These are phyloP conservation scores for Vicia sativa DNA, from an alignment of 306 rosid genomes.

Conservation along the genomic window DNA sequence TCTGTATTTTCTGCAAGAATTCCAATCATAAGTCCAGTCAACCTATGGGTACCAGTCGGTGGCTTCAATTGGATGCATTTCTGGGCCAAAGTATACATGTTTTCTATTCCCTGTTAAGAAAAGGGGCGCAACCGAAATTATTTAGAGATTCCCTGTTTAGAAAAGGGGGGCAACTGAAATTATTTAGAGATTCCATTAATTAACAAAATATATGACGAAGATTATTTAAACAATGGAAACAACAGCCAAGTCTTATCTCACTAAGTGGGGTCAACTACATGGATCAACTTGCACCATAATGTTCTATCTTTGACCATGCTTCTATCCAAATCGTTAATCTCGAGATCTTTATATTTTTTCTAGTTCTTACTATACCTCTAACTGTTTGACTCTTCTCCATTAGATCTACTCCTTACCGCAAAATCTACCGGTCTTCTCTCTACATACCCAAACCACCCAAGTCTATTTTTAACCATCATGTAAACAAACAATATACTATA, in stretches of 20 bases:
- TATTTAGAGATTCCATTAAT: slow-evolving; percentile 33
- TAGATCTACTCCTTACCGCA: too few species aligned
- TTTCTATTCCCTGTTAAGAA: slow-evolving; percentile 77
- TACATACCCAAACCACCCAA: too few species aligned
- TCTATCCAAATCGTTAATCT: too few species aligned
- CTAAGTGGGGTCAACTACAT: too few species aligned
- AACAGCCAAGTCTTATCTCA: too few species aligned
- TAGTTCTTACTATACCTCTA: too few species aligned
- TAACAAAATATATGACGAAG: slow-evolving; percentile 17
- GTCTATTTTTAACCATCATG: too few species aligned
- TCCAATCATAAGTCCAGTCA: slow-evolving; percentile 72
- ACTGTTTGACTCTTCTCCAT: too few species aligned
- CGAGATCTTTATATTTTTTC: too few species aligned
- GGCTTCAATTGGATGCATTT: slow-evolving; percentile 83
- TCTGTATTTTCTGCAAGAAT: slow-evolving; percentile 90
- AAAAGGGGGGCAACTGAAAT: slow-evolving; percentile 15
- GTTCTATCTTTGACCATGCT: too few species aligned
- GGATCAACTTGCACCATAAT: too few species aligned
- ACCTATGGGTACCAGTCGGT: slow-evolving; percentile 51
- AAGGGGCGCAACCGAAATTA: background rate
- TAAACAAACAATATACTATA: background rate
- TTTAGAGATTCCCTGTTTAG: background rate
- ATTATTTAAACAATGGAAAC: background rate
- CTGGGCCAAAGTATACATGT: slow-evolving; percentile 78
- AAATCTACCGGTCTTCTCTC: too few species aligned